Evolutionary conservation across 2,329 filamentous ascomycete genomes (phyloP), one percentile per base, ranked within the genome.

Genomic region (Periconia digitata): DNA sequence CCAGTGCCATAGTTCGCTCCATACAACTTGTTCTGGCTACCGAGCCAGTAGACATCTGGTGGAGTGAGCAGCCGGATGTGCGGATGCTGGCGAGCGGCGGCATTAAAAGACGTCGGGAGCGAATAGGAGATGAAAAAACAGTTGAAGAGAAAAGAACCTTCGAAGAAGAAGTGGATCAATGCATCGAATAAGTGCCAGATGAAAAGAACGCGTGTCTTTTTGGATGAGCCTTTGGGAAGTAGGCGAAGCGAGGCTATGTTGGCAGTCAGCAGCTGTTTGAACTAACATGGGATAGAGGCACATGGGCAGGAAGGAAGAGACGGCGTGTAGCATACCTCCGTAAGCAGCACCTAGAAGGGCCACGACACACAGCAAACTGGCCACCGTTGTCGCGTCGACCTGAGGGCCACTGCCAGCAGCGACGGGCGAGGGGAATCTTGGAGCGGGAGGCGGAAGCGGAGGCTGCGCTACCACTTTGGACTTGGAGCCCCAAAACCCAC

Each of bases 121-220:
- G 70, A 62, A 40, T 73, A 72, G 62, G 77, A 84, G 58, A 80
- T 80, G 79, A 91, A 92, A 80, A 97, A 95, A 77, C 90, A 95
- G 75, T 95, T 90, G 79, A 91, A 96, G 20, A 96, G 84, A 73
- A 90, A 97, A 63, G 85, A 87, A 45, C 90, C 92, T 75, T 97
- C 92, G 69, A 97, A 87, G 69, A 90, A 78, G 72, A 95, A 84
- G 76, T 99, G 94, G 64, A 92, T 92, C 37, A 96, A 81, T 24
- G 90, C 90, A 71, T 96, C 92, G 74, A 95, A 95, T 32, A 89
- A 81, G 76, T 96, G 92, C 92, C 92, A 96, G 74, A 95, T 82
- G 79, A 96, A 96, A 56, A 96, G 85, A 67, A 89, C 76, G 53
- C 91, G 90, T 47, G 80, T 79, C 43, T 84, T 81, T 32, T 74